Percentiles rank a stretch among this genome's conserved stretches.
phyloP scores from a whole-genome alignment of 2,329 filamentous ascomycete species.

The Leptodontidium sp. region DNA sequence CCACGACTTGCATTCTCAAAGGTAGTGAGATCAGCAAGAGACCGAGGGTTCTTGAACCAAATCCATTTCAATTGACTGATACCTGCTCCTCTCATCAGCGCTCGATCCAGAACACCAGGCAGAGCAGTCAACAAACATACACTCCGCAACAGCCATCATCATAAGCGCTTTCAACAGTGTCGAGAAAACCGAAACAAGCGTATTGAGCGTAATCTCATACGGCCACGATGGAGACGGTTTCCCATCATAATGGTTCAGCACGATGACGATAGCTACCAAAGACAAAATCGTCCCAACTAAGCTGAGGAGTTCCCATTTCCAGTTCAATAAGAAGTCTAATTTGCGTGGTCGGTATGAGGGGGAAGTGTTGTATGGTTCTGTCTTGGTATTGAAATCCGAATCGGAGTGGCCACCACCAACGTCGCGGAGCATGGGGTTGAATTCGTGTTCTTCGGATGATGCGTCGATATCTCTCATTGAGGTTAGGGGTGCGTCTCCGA shows the following conservation, averaged over 20 bases:
- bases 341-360: neutral
- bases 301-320: slow-evolving; percentile 19
- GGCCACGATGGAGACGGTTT: slow-evolving; percentile 11
- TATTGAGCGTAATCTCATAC: slow-evolving; percentile 15
- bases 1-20: slow-evolving; percentile 19
- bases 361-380: neutral
- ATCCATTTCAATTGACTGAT: slow-evolving; percentile 22
- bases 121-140: neutral
- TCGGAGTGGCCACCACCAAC: neutral
- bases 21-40: slow-evolving; percentile 3
- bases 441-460: neutral
- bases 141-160: slow-evolving; percentile 20
- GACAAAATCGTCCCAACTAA: slow-evolving; percentile 7
- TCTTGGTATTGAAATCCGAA: neutral
- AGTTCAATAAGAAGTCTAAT: slow-evolving; percentile 3
- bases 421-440: neutral
- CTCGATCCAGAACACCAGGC: too few relatives aligned
- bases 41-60: slow-evolving; percentile 16
- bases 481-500: neutral
- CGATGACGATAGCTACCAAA: slow-evolving; percentile 5
- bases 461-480: neutral
- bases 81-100: neutral
- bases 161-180: slow-evolving; percentile 19
- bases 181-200: slow-evolving; percentile 19
- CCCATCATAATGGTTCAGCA: slow-evolving; percentile 18